Conservation (phyloP, 495 filamentous ascomycete species). For the Pseudomonodictys pantanalensis region DNA sequence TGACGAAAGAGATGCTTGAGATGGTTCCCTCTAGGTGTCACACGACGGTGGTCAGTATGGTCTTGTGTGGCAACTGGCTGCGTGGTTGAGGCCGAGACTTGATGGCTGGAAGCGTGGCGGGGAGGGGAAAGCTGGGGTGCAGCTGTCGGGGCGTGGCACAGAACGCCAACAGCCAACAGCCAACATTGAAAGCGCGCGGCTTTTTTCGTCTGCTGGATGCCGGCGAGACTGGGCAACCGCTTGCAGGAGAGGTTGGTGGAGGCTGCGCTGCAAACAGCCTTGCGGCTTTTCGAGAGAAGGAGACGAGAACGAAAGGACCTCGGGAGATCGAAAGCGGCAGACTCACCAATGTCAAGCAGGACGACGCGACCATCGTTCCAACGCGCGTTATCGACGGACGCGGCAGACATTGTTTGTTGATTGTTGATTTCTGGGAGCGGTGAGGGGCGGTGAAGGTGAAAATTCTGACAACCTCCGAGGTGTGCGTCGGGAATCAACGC, state of each 20-base stretch:
- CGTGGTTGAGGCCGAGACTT: neutral
- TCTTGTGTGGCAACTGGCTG: conserved; percentile 2
- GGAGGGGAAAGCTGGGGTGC: conserved; percentile 20
- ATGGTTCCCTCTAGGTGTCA: conserved; percentile 60
- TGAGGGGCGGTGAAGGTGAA: conserved; percentile 30
- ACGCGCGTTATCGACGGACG: conserved; percentile 21
- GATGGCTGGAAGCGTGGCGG: conserved; percentile 11
- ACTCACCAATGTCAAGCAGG: conserved; percentile 44
- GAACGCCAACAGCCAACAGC: neutral
- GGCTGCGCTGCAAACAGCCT: conserved; percentile 4
- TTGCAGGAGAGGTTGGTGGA: neutral
- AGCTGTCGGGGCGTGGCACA: neutral
- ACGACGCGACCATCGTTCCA: conserved; percentile 29
- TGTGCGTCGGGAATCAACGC: conserved; percentile 3
- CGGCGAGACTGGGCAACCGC: too few relatives aligned
- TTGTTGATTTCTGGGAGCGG: conserved; percentile 14
- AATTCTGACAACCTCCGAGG: conserved; percentile 17
- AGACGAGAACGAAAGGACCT: neutral
- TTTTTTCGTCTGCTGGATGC: conserved; percentile 8
- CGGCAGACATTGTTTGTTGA: conserved; percentile 26
- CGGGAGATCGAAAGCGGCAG: neutral
- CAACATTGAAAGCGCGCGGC: conserved; percentile 12
- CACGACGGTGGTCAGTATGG: conserved; percentile 19
- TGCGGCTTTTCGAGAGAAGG: neutral
- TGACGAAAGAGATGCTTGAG: conserved; percentile 69